Percentiles rank a stretch among this genome's conserved stretches.
phyloP scores from a whole-genome alignment of 192 early-diverging fungal species.

The Coemansia sp. region DNA sequence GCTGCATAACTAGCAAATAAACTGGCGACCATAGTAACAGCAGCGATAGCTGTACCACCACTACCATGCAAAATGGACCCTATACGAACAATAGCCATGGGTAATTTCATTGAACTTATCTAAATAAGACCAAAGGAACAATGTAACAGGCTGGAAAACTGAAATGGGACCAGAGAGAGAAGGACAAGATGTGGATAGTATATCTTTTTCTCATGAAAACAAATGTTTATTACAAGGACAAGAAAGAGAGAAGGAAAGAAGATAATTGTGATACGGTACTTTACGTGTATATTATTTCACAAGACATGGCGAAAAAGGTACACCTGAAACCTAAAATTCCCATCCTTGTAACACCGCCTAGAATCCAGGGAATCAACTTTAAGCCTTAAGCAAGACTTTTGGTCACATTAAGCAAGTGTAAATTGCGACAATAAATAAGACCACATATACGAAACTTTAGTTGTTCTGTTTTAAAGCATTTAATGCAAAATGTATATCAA shows the following conservation, averaged over 20 bases:
- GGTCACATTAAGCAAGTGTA: too few relatives aligned
- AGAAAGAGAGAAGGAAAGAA: neutral
- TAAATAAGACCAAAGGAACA: too few relatives aligned
- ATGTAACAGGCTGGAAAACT: too few relatives aligned
- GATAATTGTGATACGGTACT: neutral
- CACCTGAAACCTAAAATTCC: neutral
- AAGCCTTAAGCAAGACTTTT: neutral
- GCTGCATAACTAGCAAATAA: neutral
- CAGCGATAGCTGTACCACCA: too few relatives aligned
- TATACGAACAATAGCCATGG: neutral
- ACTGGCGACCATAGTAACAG: neutral
- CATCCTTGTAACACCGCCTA: neutral
- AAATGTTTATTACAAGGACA: too few relatives aligned
- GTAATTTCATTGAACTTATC: neutral
- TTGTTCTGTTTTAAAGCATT: neutral
- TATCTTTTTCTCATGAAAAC: too few relatives aligned
- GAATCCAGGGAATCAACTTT: neutral
- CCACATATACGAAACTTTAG: neutral
- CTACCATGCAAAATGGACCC: neutral
- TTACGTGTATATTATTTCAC: neutral
- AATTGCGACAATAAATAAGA: neutral
- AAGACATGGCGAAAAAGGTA: neutral
- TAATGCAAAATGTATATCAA: conserved; percentile 1
- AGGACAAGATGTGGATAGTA: too few relatives aligned
- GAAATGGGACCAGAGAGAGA: too few relatives aligned